Evolutionary conservation across 805 yeast species (phyloP).

Genomic region (Candida morakotiae): DNA sequence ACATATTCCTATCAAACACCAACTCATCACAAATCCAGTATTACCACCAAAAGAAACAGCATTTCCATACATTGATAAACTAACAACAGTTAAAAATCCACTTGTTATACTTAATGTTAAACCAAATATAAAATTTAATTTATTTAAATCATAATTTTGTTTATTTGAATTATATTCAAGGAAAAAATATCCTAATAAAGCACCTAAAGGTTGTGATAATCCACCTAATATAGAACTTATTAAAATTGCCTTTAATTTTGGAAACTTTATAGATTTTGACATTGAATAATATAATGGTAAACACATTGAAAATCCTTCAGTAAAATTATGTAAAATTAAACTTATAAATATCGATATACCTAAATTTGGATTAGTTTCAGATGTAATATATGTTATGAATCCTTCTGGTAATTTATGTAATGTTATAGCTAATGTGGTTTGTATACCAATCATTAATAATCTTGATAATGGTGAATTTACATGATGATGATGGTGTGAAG

Average conservation of each 20-base stretch:
- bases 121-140: constrained; percentile 50
- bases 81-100: constrained; percentile 80
- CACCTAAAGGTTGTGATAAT: constrained; percentile 86
- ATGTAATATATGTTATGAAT: constrained; percentile 77
- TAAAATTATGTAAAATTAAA: constrained; percentile 81
- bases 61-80: constrained; percentile 81
- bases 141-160: constrained; percentile 20
- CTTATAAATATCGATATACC: constrained; percentile 84
- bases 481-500: constrained; percentile 69
- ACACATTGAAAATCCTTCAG: constrained; percentile 94
- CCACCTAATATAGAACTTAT: constrained; percentile 75
- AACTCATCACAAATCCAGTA: constrained; percentile 52
- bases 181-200: constrained; percentile 60
- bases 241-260: constrained; percentile 53
- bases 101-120: constrained; percentile 67
- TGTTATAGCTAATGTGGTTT: constrained; percentile 82
- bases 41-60: constrained; percentile 77
- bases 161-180: constrained; percentile 26
- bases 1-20: constrained; percentile 59
- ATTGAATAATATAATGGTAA: constrained; percentile 82
- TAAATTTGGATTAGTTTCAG: constrained; percentile 55
- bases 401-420: constrained; percentile 96
- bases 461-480: constrained; percentile 72
- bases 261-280: constrained; percentile 30
- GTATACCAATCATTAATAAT: constrained; percentile 82